Base-by-base conservation (phyloP, 176 grass and related monocot genomes). In the Oryza rufipogon region DNA sequence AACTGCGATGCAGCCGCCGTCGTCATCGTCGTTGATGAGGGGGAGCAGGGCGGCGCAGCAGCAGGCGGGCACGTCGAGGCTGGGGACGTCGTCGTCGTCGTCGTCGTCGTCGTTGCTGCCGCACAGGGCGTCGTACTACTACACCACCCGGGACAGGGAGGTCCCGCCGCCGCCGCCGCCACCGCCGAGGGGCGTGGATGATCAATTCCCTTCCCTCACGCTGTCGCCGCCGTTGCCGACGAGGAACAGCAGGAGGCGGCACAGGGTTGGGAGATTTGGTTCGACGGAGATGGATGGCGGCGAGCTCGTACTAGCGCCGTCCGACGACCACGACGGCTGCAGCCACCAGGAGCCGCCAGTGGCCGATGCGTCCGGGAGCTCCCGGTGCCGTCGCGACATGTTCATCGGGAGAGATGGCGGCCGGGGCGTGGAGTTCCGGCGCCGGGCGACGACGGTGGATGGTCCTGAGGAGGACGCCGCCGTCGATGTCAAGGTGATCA, bases 81-180 rank as follows among this genome's bases (percentile, higher is more conserved):
- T 56, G 10, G 47, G 5, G 25, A 14, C 13, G 1, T 67, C 79
- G 48, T 11, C 13, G 4, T 11, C 13, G n/a, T n/a, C n/a, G n/a
- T n/a, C n/a, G 4, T 9, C 34, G 11, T 60, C 58, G 52, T 36
- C 68, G 30, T 32, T 32, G 32, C 77, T 91, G 60, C 66, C 87
- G 33, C 88, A 90, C 81, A 92, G 96, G 69, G 51, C 74, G 46
- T 98, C 96, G 1, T 93, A 88, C 70, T 98, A 98, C 81, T 90
- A 87, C 93, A 80, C 89, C 81, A 82, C 79, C 61, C 30, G 78
- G 26, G 88, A 83, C n/a, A 65, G 76, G 77, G 68, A 78, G 66
- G 51, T 38, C 65, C 65, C 74, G 64, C 56, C 84, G 39, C 2
- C 42, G 42, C 1, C 79, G 63, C 56, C 83, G 7, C 26, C 75